Base-by-base conservation (phyloP, 1,284 basidiomycete genomes). In the Trichosporon faecale region DNA sequence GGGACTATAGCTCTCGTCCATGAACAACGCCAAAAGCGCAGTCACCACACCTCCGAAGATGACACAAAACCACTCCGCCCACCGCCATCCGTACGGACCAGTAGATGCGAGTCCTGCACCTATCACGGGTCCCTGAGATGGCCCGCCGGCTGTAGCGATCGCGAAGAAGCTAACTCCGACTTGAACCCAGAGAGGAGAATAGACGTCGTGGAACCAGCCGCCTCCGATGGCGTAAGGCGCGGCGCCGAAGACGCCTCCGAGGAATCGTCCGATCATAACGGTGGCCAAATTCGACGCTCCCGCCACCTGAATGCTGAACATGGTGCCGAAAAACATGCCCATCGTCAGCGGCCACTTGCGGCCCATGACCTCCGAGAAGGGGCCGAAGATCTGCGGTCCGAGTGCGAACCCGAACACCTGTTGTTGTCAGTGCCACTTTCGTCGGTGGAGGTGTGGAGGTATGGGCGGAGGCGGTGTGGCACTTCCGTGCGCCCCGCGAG, bases 251-350 rank as follows among this genome's bases (percentile, higher is more conserved):
- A 86, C 87, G 1, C 92, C 92, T 64, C 88, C 87, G 1, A 81
- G 78, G 72, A 93, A 88, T 0, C 91, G 86, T 0, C 87, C 87
- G 33, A 91, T 76, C 55, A 92, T 85, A 16, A 93, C 88, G 0
- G 90, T 90, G 57, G 88, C 85, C 4, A 92, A 88, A 76, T 92
- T 91, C 65, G 77, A 73, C 1, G 83, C 79, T 0, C 77, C 79
- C 0, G 83, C 83, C 0, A 78, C 79, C 12, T 73, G 80, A 8
- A 79, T 81, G 23, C 75, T 73, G 71, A 82, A 79, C 69, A 75
- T 78, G 33, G 76, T 71, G 40, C 77, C 75, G 35, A 75, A 68
- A 66, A 78, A 75, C 64, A 75, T 72, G 21, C 76, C 70, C 23
- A 68, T 52, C 23, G 76, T 9, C 46, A 82, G 73, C 0, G 78